Percentiles rank a stretch among this genome's conserved stretches.
These are phyloP conservation scores for Chenopodium formosanum DNA, from an alignment of 148 eudicot genomes.

Conservation along the genomic window DNA sequence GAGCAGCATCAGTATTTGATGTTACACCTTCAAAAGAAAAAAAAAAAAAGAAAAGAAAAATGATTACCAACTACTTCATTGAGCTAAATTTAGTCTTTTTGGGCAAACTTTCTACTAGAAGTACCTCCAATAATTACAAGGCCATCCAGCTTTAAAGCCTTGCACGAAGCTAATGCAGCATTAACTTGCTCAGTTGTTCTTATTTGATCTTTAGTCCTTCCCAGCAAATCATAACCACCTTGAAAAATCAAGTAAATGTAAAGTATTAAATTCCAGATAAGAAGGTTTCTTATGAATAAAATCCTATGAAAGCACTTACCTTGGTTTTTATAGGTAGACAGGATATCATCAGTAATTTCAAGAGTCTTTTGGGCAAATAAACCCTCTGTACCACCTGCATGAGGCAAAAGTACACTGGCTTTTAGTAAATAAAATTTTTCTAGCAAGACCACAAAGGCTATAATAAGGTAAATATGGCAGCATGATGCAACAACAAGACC, in stretches of 20 bases:
- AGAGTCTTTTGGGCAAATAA: slow-evolving; percentile 85
- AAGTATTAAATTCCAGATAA: neutral
- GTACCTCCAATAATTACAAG: slow-evolving; percentile 94
- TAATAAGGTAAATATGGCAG: neutral
- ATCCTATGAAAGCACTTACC: slow-evolving; percentile 35
- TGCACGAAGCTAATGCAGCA: slow-evolving; percentile 86
- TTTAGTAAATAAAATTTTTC: slow-evolving; percentile 5
- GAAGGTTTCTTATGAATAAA: neutral
- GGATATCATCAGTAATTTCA: slow-evolving; percentile 80
- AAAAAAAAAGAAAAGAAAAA: neutral
- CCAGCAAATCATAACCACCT: slow-evolving; percentile 97
- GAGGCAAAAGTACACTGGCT: slow-evolving; percentile 9
- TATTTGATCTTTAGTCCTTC: slow-evolving; percentile 94
- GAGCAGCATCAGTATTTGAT: slow-evolving; percentile 99
- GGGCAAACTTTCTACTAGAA: neutral
- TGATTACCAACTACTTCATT: neutral
- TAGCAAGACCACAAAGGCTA: neutral
- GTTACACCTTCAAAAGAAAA: slow-evolving; percentile 69
- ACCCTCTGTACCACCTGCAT: slow-evolving; percentile 95
- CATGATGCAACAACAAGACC: neutral
- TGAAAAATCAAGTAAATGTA: slow-evolving; percentile 15
- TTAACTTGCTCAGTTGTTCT: slow-evolving; percentile 92
- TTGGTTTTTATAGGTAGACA: slow-evolving; percentile 88
- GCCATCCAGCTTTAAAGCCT: slow-evolving; percentile 75
- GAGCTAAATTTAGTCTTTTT: neutral